Base-by-base conservation (phyloP, 2,329 filamentous ascomycete species). In the Sporothrix pseudoabietina region DNA sequence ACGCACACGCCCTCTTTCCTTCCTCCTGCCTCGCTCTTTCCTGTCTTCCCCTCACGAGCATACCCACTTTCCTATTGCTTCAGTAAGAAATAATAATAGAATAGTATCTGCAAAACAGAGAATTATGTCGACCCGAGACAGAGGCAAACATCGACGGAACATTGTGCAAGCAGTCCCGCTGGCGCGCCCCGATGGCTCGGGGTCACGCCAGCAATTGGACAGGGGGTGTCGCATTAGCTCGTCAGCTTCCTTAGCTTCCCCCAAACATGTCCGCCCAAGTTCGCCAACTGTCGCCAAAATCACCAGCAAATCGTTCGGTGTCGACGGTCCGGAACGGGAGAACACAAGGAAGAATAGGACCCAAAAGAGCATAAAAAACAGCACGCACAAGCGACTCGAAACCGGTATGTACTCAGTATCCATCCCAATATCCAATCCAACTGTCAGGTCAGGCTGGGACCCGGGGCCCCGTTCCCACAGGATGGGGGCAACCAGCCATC, bases 321-420 rank as follows among this genome's bases (percentile, higher is more conserved):
- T 81, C 80, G 80, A 86, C 85, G 85, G 84, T 86, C 85, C 85
- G 85, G 83, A 77, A 77, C 80, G 82, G 82, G 80, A 83, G 80
- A 74, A 71, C 54, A 32, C 19, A 35, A 41, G 52, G 22, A 8
- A 72, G 44, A 54, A 65, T 8, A 54, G 22, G 47, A 55, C 14
- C 52, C 35, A 41, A 63, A 44, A 14, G 35, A 41, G 26, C 22
- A 4, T 26, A 4, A 30, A 22, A 55, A 55, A 12, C 8, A 55
- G 26, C 8, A 55, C 26, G 61, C 32, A 44, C 52, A 8, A 61
- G 14, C 47, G 22, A 30, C 66, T 39, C 55, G 59, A 66, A 72
- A 65, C 70, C 57, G 69, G 69, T 54, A 65, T 71, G 47, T 63
- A 47, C n/a, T 10, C 30, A 5, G 35, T 35, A 32, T 32, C 63